Percentiles rank a stretch among this genome's conserved stretches.
Conservation (phyloP, 352 stramenopile species). For the Phytopythium oedochilum region DNA sequence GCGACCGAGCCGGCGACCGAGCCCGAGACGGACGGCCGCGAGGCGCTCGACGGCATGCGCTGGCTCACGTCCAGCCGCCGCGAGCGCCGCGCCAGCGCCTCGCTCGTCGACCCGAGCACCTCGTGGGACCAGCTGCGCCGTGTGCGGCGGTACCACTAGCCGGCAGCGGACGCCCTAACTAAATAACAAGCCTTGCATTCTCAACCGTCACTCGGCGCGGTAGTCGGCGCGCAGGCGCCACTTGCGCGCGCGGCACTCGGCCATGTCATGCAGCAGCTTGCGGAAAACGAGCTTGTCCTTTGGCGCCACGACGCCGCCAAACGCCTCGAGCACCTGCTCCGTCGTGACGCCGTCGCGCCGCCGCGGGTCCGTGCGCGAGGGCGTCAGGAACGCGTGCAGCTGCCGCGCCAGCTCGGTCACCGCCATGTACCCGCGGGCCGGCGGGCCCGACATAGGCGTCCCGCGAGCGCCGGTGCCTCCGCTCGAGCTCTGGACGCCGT, state of each 20-base stretch:
- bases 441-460: background rate
- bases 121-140: conserved; percentile 16
- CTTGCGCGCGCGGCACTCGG: conserved; percentile 51
- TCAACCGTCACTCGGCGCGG: background rate
- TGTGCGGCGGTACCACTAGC: conserved; percentile 8
- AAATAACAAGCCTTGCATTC: background rate
- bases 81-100: conserved; percentile 27
- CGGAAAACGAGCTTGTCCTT: conserved; percentile 89
- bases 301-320: conserved; percentile 74
- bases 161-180: background rate
- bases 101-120: conserved; percentile 19
- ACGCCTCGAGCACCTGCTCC: conserved; percentile 86
- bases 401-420: conserved; percentile 59
- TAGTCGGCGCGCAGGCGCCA: conserved; percentile 78
- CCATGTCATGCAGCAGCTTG: conserved; percentile 81
- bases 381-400: conserved; percentile 80
- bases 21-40: background rate
- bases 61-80: conserved; percentile 16
- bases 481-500: conserved; percentile 23
- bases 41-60: background rate
- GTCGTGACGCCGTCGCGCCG: conserved; percentile 71
- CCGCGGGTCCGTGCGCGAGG: conserved; percentile 13
- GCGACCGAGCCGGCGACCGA: too few species aligned
- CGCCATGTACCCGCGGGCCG: conserved; percentile 27
- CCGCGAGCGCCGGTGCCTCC: background rate